Evolutionary conservation across 106 monocot genomes (phyloP), one percentile per base, ranked within the genome.

Genomic region (Dendrobium nobile): DNA sequence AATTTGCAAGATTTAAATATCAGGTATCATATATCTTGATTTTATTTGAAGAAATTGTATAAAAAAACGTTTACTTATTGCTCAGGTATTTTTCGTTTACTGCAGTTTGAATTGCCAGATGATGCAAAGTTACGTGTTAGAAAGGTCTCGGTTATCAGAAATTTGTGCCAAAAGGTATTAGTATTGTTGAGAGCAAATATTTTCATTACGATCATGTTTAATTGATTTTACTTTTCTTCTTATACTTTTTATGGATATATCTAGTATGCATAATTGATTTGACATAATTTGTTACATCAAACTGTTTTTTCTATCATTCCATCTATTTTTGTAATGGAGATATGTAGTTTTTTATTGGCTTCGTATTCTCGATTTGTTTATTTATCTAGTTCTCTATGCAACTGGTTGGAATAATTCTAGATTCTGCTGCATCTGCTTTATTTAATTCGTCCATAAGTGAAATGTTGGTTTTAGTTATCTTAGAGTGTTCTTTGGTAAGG

Each of bases 131-230:
- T 67, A 7, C 77, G 15, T 45, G 91, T 95, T 13, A 95, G 84
- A 73, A 99, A 88, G 75, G 47, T 95, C 64, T 80, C 87, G 33
- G 95, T 93, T 65, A 51, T 95, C 24, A 85, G 99, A 70, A 95
- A 99, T 91, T 79, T 99, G 72, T 99, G 99, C 84, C 81, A 86
- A 80, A 99, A 99, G 99, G 99, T 99, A 16, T 80, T 15, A 75
- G 8, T 26, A 43, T 77, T 54, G 24, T 79, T 54, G 4, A 44
- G 55, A n/a, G 7, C 24, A 74, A 33, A 74, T 74, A 19, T 44
- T 42, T 17, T 42, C 28, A 28, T 42, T 74, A 42, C 20, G 5
- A 61, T 61, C 61, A 61, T 22, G 8, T 20, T 5, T 61, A 61
- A 61, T 61, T 61, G 6, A n/a, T 70, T 33, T 33, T 27, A n/a